phyloP scores from a whole-genome alignment of 2,329 filamentous ascomycete species.

The Botryotinia calthae region DNA sequence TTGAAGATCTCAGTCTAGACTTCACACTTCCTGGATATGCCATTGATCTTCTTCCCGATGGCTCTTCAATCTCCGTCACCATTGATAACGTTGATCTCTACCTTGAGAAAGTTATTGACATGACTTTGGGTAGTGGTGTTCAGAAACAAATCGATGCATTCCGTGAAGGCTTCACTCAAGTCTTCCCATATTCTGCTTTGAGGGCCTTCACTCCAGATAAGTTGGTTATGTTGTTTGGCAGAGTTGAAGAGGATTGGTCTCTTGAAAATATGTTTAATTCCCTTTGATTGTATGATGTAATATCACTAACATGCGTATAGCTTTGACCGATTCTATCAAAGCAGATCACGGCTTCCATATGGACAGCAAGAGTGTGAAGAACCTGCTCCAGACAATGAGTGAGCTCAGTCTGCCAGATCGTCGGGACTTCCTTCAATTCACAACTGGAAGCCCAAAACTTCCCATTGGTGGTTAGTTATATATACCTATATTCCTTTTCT shows the following conservation, averaged over 20 bases:
- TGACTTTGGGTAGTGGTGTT: slow-evolving; percentile 87
- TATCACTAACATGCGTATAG: slow-evolving; percentile 45
- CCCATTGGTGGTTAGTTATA: slow-evolving; percentile 83
- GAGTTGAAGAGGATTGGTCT: slow-evolving; percentile 93
- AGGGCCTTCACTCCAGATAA: slow-evolving; percentile 94
- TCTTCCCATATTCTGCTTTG: slow-evolving; percentile 91
- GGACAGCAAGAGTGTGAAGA: slow-evolving; percentile 93
- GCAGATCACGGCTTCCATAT: slow-evolving; percentile 98
- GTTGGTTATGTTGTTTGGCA: slow-evolving; percentile 89
- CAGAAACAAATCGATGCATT: slow-evolving; percentile 89
- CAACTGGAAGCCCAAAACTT: slow-evolving; percentile 95
- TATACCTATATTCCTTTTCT: not conserved
- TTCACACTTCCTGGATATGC: slow-evolving; percentile 91
- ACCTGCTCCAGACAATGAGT: slow-evolving; percentile 92
- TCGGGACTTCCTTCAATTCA: slow-evolving; percentile 94
- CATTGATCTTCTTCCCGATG: slow-evolving; percentile 77
- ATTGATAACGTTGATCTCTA: slow-evolving; percentile 91
- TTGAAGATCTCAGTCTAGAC: slow-evolving; percentile 88
- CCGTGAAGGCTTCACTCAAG: slow-evolving; percentile 84
- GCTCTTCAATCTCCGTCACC: slow-evolving; percentile 71
- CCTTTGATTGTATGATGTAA: not conserved
- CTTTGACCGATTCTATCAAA: slow-evolving; percentile 97
- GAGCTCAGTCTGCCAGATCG: slow-evolving; percentile 72
- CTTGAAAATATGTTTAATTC: slow-evolving; percentile 76
- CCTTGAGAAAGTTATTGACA: slow-evolving; percentile 83